Conservation (phyloP, 164 flowering plant species). For the Vitis cinerea region DNA sequence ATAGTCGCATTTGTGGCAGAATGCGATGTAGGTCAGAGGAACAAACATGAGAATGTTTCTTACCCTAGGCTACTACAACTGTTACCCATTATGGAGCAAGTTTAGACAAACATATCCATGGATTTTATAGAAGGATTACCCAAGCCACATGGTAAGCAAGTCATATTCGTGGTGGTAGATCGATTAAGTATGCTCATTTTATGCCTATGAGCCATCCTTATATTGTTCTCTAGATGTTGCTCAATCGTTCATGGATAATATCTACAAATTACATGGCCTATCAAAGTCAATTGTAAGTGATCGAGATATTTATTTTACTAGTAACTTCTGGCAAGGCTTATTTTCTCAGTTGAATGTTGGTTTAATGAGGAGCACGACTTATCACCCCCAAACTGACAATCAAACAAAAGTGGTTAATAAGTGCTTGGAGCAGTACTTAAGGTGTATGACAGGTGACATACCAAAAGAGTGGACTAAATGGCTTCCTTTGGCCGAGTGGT, state of each 20-base stretch:
- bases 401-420: no score
- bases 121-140: not conserved
- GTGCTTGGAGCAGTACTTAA: no score
- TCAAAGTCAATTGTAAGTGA: not conserved
- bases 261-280: constrained; percentile 2
- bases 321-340: no score
- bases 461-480: no score
- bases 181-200: constrained; percentile 10
- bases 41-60: not conserved
- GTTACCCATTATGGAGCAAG: not conserved
- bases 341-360: no score
- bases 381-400: no score
- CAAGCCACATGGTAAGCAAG: not conserved
- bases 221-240: not conserved
- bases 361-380: no score
- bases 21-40: constrained; percentile 1
- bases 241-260: not conserved
- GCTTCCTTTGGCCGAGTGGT: no score
- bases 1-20: not conserved
- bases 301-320: no score
- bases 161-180: constrained; percentile 13
- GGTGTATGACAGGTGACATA: no score
- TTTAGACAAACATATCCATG: not conserved
- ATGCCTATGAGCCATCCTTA: not conserved
- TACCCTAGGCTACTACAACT: constrained; percentile 1